Evolutionary conservation across 2,329 filamentous ascomycete genomes (phyloP), one percentile per base, ranked within the genome.

Genomic region (Pseudogymnoascus sp.): DNA sequence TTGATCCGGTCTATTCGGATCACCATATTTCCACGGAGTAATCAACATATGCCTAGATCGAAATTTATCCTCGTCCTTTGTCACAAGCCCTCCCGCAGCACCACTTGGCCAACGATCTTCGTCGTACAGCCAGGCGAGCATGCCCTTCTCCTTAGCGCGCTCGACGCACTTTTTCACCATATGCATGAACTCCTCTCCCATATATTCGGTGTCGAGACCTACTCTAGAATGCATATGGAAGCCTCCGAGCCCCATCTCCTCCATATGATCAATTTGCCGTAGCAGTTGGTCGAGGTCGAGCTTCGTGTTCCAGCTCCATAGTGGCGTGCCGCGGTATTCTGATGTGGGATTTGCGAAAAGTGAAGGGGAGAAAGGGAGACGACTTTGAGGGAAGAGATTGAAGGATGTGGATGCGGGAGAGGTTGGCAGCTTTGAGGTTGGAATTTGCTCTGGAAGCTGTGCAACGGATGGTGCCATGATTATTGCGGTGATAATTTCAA

Each of bases 71-170:
- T 69, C 63, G 4, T 69, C 64, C 59, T 70, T 63, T 8, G 69
- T 68, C 0, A 74, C 70, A 61, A 67, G 68, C 1, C 72, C 72
- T 2, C 72, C 72, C 16, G 70, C 71, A 28, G 66, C 63, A 4
- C 72, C 72, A 1, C 69, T 71, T 3, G 72, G 72, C 71, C 72
- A 74, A 6, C 72, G 63, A 66, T 74, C 72, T 38, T 73, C 72
- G 62, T 74, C 72, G 61, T 63, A 73, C 66, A 74, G 63, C 36
- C 70, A 73, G n/a, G 72, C 72, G 23, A 74, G 66, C 71, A 74
- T 70, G 2, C 68, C 67, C 59, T 72, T 74, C 23, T 62, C 65
- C 53, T 71, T 69, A 1, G 72, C 72, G 65, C 72, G 67, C 14
- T 73, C 72, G n/a, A 73, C 71, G 63, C 72, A 74, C 7, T 66